Conservation (phyloP, 768 basidiomycete genomes). For the Kwoniella pini region DNA sequence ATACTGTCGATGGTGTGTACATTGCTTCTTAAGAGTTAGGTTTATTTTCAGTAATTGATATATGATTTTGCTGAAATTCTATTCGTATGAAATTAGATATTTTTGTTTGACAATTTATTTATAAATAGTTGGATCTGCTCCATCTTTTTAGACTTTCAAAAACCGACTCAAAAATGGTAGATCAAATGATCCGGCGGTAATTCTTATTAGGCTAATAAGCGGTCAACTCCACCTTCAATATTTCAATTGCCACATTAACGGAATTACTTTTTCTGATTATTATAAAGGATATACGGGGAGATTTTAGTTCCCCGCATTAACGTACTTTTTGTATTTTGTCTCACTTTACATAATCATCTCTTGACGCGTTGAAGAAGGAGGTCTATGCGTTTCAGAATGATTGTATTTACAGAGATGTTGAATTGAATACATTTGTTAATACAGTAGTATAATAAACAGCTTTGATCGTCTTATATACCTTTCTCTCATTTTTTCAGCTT, state of each 20-base stretch:
- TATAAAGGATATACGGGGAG: neutral
- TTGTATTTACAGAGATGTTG: neutral
- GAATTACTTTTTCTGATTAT: neutral
- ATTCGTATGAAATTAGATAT: no score
- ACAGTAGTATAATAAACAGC: neutral
- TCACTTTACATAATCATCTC: conserved; percentile 11
- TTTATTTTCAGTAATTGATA: no score
- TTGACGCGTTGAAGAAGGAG: neutral
- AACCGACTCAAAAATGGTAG: no score
- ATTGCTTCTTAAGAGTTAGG: neutral
- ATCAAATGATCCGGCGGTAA: neutral
- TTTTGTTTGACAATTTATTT: neutral
- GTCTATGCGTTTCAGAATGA: conserved; percentile 7
- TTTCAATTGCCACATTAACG: conserved; percentile 14
- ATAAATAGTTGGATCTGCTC: conserved; percentile 2
- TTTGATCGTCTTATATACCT: conserved; percentile 4
- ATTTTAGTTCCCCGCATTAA: conserved; percentile 3
- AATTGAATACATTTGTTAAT: neutral
- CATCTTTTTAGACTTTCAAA: no score
- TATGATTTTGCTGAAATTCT: no score
- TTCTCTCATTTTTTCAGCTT: neutral
- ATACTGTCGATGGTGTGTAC: conserved; percentile 2
- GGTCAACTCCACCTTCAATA: conserved; percentile 1
- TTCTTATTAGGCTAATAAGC: neutral
- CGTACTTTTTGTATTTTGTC: neutral